Percentiles rank a stretch among this genome's conserved stretches.
Conservation (phyloP, 2,329 filamentous ascomycete species). For the Fusarium oxysporum region DNA sequence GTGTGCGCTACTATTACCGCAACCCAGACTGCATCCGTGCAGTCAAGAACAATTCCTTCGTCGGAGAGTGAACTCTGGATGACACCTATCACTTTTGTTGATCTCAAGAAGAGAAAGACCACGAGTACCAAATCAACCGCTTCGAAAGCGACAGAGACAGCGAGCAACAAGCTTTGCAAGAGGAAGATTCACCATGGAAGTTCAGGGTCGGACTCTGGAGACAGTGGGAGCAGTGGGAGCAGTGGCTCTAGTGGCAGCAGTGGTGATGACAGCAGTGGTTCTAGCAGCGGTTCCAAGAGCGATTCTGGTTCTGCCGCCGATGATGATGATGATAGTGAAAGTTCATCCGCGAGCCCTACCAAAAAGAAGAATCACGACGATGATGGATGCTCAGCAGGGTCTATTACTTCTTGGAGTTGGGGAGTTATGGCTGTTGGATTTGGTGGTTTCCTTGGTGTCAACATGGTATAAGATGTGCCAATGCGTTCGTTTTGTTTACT, state of each 20-base stretch:
- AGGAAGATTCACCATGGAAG: neutral
- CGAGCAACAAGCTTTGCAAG: slow-evolving; percentile 11
- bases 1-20: slow-evolving; percentile 17
- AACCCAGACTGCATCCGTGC: neutral
- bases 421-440: slow-evolving; percentile 10
- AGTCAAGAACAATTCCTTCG: slow-evolving; percentile 7
- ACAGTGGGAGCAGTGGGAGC: neutral
- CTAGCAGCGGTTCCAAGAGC: neutral
- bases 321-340: neutral
- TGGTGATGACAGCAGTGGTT: neutral
- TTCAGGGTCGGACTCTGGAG: neutral
- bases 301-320: neutral
- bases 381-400: slow-evolving; percentile 17
- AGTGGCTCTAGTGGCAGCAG: neutral
- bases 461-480: neutral
- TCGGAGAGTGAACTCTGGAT: slow-evolving; percentile 35
- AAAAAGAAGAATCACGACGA: neutral
- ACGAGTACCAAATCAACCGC: neutral
- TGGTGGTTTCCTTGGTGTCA: slow-evolving; percentile 7
- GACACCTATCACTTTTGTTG: slow-evolving; percentile 36
- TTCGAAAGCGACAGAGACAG: neutral
- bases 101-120: slow-evolving; percentile 18
- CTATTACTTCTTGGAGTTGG: slow-evolving; percentile 1
- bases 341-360: neutral
- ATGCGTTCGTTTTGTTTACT: neutral